Evolutionary conservation across 2,329 filamentous ascomycete genomes (phyloP), one percentile per base, ranked within the genome.

Genomic region (Penicillium digitatum): DNA sequence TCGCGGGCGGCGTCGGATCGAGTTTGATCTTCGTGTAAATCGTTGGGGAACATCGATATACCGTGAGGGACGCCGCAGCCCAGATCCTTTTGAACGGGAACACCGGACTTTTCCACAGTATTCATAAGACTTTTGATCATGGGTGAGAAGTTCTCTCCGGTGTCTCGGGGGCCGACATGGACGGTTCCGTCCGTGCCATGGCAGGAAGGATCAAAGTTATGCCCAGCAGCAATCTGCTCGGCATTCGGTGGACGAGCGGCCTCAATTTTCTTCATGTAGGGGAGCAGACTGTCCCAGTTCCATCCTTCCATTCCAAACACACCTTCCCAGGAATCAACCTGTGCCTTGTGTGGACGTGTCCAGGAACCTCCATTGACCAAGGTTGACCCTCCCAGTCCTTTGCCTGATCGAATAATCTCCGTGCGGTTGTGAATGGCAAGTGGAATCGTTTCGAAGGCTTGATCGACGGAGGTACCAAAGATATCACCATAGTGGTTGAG

Each of bases 241-340:
- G 54, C 44, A 20, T 38, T 66, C 1, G 67, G 67, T 9, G 37
- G 11, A 22, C 65, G 64, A 8, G 51, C 26, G 3, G 10, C 11
- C 46, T 70, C 67, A 3, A 55, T 67, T 68, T 79, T 78, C 37
- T 72, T 68, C 62, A 81, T 81, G 56, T 81, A 81, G 0, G 72
- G 73, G 3, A 79, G 54, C 3, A 82, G 59, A 35, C 63, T 70
- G 1, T 73, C 66, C 76, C 77, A 81, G 32, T 70, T 73, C 74
- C 75, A 80, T 1, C 74, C 77, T 0, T 71, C 57, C 37, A 75
- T 78, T 0, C 77, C 79, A 3, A 81, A 68, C 7, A 70, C 67
- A 24, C 67, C 53, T 42, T 67, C 64, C 65, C 66, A 67, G 5
- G 63, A 63, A 42, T 67, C 62, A 14, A 64, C 34, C 48, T 67